Percentiles rank a stretch among this genome's conserved stretches.
phyloP scores from a whole-genome alignment of 78 protist genomes.

The slime mould (Dictyostelium discoideum) region DNA sequence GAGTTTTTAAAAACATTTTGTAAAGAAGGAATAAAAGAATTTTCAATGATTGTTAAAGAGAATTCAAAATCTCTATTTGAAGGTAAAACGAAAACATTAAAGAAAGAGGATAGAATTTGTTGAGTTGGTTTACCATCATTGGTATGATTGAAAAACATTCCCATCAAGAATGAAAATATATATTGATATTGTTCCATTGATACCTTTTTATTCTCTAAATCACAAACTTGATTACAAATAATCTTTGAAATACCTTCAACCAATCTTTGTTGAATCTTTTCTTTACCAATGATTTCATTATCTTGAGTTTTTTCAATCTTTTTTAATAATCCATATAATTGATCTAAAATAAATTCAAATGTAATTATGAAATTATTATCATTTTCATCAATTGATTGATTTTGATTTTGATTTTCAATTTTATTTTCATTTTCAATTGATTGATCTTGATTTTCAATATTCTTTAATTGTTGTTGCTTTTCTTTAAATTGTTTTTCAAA shows the following conservation, averaged over 20 bases:
- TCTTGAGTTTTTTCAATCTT: not conserved
- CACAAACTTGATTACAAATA: constrained; percentile 17
- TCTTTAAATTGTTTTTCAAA: not conserved
- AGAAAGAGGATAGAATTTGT: constrained; percentile 6
- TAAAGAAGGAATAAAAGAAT: constrained; percentile 17
- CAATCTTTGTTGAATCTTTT: not conserved
- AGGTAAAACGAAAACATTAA: not conserved
- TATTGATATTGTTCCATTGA: not conserved
- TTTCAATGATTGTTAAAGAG: not conserved
- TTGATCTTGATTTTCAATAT: not conserved
- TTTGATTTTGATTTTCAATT: not conserved
- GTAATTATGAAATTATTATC: not conserved
- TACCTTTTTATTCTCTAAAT: constrained; percentile 8
- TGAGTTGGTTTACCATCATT: constrained; percentile 14
- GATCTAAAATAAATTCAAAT: constrained; percentile 11
- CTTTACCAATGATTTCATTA: not conserved
- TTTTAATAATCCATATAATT: constrained; percentile 19
- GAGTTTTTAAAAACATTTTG: not conserved
- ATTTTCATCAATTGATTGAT: constrained; percentile 4
- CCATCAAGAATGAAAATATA: constrained; percentile 5
- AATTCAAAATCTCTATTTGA: constrained; percentile 10
- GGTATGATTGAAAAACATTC: not conserved
- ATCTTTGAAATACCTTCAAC: constrained; percentile 46
- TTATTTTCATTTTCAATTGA: not conserved
- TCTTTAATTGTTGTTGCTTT: not conserved